Evolutionary conservation across 2,329 filamentous ascomycete species (phyloP).

Genomic region (Cadophora sp.): DNA sequence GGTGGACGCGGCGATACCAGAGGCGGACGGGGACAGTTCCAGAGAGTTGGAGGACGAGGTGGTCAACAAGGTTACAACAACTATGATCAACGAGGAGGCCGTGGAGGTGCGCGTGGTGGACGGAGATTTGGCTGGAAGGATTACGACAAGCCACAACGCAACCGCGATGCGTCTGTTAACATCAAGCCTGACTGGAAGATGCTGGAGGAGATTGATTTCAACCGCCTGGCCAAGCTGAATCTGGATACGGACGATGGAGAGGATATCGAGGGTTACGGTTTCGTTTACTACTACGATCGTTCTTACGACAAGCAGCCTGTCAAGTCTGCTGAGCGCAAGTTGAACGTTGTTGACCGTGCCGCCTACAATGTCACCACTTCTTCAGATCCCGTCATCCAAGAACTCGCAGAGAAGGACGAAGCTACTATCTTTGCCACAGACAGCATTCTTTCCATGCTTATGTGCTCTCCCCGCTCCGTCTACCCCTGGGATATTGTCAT

Average conservation of each 20-base stretch:
- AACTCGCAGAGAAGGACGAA: constrained; percentile 93
- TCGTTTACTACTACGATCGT: constrained; percentile 98
- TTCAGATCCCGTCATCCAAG: constrained; percentile 94
- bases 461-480: constrained; percentile 95
- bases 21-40: constrained; percentile 65
- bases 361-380: constrained; percentile 99
- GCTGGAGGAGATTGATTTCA: constrained; percentile 98
- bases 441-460: constrained; percentile 97
- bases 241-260: constrained; percentile 94
- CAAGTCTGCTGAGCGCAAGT: constrained; percentile 85
- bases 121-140: constrained; percentile 98
- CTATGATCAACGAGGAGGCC: constrained; percentile 75
- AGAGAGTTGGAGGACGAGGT: constrained; percentile 74
- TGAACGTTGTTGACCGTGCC: constrained; percentile 88
- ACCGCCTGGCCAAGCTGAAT: constrained; percentile 92
- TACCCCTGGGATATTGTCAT: constrained; percentile 99
- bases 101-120: constrained; percentile 74
- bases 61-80: constrained; percentile 70
- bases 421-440: constrained; percentile 97
- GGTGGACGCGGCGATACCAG: constrained; percentile 78
- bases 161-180: constrained; percentile 94
- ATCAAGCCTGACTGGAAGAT: constrained; percentile 96
- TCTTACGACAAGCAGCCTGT: constrained; percentile 92
- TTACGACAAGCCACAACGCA: constrained; percentile 96
- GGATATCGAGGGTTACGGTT: constrained; percentile 93